Evolutionary conservation across 2,329 filamentous ascomycete species (phyloP).

Genomic region (Colletotrichum brevisporum): DNA sequence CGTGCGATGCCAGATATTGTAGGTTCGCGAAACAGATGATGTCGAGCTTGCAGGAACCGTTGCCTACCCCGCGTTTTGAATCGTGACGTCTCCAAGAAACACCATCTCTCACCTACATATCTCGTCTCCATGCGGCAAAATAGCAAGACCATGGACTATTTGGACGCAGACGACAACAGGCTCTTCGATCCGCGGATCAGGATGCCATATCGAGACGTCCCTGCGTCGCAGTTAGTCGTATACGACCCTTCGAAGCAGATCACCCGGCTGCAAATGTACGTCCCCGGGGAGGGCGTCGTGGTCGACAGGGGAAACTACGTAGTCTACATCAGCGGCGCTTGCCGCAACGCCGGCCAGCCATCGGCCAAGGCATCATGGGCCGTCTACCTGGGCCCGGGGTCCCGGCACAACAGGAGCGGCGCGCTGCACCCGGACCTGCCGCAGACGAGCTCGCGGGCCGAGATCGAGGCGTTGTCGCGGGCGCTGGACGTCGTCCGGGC

Average conservation of each 20-base stretch:
- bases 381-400: constrained; percentile 46
- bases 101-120: neutral
- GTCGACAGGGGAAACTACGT: constrained; percentile 37
- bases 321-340: constrained; percentile 45
- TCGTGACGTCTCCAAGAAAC: neutral
- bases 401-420: constrained; percentile 41
- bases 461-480: constrained; percentile 43
- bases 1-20: neutral
- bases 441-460: constrained; percentile 40
- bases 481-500: constrained; percentile 34
- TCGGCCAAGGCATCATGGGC: constrained; percentile 44
- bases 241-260: constrained; percentile 21
- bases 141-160: constrained; percentile 8
- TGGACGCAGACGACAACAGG: constrained; percentile 9
- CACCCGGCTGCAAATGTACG: constrained; percentile 19
- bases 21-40: neutral
- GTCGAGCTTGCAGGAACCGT: neutral
- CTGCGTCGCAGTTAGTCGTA: constrained; percentile 12
- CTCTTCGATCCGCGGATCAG: constrained; percentile 12
- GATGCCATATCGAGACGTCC: constrained; percentile 9
- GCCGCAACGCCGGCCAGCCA: constrained; percentile 42
- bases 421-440: constrained; percentile 20
- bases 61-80: neutral
- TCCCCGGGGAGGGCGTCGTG: neutral
- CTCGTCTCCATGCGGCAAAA: neutral